A percentile compares a stretch with the other conserved stretches of the same genome.
Conservation (phyloP, 306 rosid species). For the Lagenaria siceraria region DNA sequence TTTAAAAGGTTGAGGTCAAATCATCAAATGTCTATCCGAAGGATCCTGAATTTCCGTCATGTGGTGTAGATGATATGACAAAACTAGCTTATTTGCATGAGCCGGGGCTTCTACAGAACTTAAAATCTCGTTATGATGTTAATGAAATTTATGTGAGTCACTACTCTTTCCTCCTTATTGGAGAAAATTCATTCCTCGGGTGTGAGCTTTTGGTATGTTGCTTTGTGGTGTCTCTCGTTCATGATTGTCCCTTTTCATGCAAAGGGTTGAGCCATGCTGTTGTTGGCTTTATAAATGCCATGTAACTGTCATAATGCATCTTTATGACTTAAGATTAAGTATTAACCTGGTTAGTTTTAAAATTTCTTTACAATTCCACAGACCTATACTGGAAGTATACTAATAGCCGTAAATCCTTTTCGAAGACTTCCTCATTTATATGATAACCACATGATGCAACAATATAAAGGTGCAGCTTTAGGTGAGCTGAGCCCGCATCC, state of each 20-base stretch:
- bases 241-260: background rate
- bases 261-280: background rate
- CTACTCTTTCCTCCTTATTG: background rate
- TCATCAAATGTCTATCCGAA: slow-evolving; percentile 47
- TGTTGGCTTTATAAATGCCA: background rate
- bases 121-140: slow-evolving; percentile 43
- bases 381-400: slow-evolving; percentile 93
- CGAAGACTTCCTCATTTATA: slow-evolving; percentile 76
- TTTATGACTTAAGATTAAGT: background rate
- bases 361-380: slow-evolving; percentile 16
- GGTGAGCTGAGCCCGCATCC: slow-evolving; percentile 98
- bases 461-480: slow-evolving; percentile 55
- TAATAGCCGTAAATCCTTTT: slow-evolving; percentile 95
- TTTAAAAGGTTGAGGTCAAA: slow-evolving; percentile 49
- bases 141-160: slow-evolving; percentile 81
- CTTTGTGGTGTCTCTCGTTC: background rate
- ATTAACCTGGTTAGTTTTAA: background rate
- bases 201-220: background rate
- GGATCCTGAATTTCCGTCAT: slow-evolving; percentile 87
- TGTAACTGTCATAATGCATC: background rate
- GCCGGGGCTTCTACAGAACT: slow-evolving; percentile 84
- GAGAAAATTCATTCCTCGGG: background rate
- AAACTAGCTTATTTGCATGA: slow-evolving; percentile 90
- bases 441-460: slow-evolving; percentile 53
- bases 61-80: slow-evolving; percentile 94